Base-by-base conservation (phyloP, 164 flowering plant genomes). In the Aristolochia contorta region DNA sequence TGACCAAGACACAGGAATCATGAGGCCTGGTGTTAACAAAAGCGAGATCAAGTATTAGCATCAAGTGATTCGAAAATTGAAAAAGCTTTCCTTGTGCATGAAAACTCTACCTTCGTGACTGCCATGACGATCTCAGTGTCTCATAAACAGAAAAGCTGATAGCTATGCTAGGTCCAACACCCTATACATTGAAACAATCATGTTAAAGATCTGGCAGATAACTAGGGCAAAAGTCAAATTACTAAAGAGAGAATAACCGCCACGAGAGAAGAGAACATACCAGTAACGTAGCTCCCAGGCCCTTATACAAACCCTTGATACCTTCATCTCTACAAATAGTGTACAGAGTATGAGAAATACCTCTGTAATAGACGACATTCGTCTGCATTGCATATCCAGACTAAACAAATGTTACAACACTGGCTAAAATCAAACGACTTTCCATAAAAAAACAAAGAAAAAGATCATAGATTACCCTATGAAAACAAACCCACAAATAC, bases 141-240 rank as follows among this genome's bases (percentile, higher is more conserved):
- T 89, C 93, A 67, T 86, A 89, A 50, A 80, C 87, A 10, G 93
- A 76, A 71, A 86, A 89, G 77, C 86, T 89, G 69, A 89, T 83
- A 33, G 96, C 93, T 73, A 89, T 68, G 66, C 79, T 84, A 0
- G 93, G 93, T 19, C 91, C 96, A 75, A 89, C 93, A 47, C 93
- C 91, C 96, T 89, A 82, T 74, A 77, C 27, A 27, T 22, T 9
- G 14, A 23, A 53, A 53, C 22, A 53, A 52, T 8, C 23, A 22
- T 33, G 51, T 51, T 4, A 16, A 60, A 51, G 19, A 30, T 15
- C 43, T 22, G 7, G 21, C 19, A 49, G 27, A 15, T 10, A 22
- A 22, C 27, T 41, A 32, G 47, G 23, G 24, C 24, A 21, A 41
- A 43, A 13, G 20, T 21, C 5, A 59, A 33, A 67, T 37, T n/a